phyloP scores from a whole-genome alignment of 73 alveolate species.

The Symbiodinium natans region DNA sequence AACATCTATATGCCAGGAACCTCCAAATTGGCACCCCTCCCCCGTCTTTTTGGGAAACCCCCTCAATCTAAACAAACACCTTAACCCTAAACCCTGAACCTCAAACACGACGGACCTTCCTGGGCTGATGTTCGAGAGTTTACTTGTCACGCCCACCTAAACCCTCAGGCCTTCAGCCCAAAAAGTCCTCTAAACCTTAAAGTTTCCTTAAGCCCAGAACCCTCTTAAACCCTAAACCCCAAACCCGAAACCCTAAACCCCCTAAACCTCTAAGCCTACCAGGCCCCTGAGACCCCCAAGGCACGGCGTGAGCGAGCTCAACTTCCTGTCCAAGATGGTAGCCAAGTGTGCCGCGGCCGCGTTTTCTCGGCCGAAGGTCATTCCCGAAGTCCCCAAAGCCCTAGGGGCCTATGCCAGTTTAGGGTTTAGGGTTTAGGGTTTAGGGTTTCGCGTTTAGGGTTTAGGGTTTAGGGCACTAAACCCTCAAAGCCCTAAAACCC shows the following conservation, averaged over 20 bases:
- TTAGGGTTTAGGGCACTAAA: not conserved
- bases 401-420: not conserved
- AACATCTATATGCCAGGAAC: no score
- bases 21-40: not conserved
- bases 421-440: no score
- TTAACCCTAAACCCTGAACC: no score
- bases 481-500: not conserved
- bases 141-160: no score
- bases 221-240: not conserved
- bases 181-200: no score
- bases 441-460: no score
- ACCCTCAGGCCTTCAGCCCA: no score
- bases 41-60: not conserved
- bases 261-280: not conserved
- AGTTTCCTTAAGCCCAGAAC: no score
- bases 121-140: no score
- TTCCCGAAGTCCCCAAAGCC: no score
- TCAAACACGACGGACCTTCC: no score
- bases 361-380: no score
- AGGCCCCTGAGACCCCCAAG: not conserved
- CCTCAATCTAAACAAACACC: not conserved
- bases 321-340: slow-evolving; percentile 46
- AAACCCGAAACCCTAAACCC: not conserved
- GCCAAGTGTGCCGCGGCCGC: slow-evolving; percentile 22
- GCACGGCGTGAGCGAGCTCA: slow-evolving; percentile 39